phyloP scores from a whole-genome alignment of 1,284 basidiomycete genomes.

The Phlebopus sp. region DNA sequence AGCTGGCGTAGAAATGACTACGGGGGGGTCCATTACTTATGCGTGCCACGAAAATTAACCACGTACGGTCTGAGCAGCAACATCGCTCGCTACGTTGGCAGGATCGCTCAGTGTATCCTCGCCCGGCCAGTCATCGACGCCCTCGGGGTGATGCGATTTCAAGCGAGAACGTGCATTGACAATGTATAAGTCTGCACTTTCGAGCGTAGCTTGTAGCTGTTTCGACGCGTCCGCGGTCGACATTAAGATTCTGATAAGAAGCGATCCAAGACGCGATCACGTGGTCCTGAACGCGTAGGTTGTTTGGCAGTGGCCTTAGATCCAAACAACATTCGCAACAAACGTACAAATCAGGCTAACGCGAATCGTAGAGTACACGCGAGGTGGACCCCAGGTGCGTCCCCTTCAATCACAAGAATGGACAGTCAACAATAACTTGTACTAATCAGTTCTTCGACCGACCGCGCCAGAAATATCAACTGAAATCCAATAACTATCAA shows the following conservation, averaged over 20 bases:
- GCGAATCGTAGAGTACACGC: too few relatives aligned
- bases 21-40: constrained; percentile 3
- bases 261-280: background rate
- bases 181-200: constrained; percentile 25
- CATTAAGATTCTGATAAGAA: constrained; percentile 11
- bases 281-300: background rate
- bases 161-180: constrained; percentile 20
- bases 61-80: constrained; percentile 27
- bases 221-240: constrained; percentile 21
- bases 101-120: constrained; percentile 32
- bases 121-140: constrained; percentile 24
- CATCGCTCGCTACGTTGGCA: constrained; percentile 30
- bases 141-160: constrained; percentile 29
- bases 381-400: too few relatives aligned
- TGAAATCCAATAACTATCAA: too few relatives aligned
- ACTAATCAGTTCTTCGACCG: too few relatives aligned
- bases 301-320: background rate
- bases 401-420: too few relatives aligned
- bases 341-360: background rate
- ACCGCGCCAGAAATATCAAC: too few relatives aligned
- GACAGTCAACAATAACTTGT: too few relatives aligned
- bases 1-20: constrained; percentile 79
- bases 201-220: constrained; percentile 27
- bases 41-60: background rate
- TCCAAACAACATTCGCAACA: background rate